phyloP scores from a whole-genome alignment of 495 filamentous ascomycete genomes.

The Penicillium goetzii region DNA sequence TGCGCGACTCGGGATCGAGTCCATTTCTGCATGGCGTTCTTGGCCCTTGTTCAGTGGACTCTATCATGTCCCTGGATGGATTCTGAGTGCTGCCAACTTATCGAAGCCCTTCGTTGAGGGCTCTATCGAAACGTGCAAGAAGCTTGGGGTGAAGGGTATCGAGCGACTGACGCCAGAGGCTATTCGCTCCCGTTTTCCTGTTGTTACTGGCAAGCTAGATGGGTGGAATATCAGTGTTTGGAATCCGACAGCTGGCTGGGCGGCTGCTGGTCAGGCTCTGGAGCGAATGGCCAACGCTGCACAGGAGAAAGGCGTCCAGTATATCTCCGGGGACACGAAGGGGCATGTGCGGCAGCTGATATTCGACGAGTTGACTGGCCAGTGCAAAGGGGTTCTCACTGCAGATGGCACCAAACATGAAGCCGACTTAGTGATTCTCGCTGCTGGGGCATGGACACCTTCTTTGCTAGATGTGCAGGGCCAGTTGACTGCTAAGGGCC shows the following conservation, averaged over 20 bases:
- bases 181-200: constrained; percentile 28
- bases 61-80: constrained; percentile 41
- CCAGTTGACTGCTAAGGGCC: constrained; percentile 35
- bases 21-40: constrained; percentile 26
- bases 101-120: constrained; percentile 34
- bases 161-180: constrained; percentile 26
- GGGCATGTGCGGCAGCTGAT: constrained; percentile 32
- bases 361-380: constrained; percentile 17
- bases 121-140: constrained; percentile 28
- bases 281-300: constrained; percentile 34
- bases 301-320: constrained; percentile 30
- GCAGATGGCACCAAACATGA: constrained; percentile 37
- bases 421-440: constrained; percentile 38
- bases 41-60: constrained; percentile 31
- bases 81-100: constrained; percentile 28
- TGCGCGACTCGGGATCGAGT: constrained; percentile 27
- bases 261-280: constrained; percentile 27
- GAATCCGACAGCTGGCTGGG: constrained; percentile 41
- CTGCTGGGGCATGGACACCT: constrained; percentile 40
- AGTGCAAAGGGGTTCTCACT: constrained; percentile 36
- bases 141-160: constrained; percentile 25
- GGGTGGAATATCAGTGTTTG: constrained; percentile 36
- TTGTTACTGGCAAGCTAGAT: constrained; percentile 30
- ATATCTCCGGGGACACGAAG: constrained; percentile 27
- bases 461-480: constrained; percentile 38